phyloP scores from a whole-genome alignment of 495 filamentous ascomycete species.

The Aspergillus cristatus region DNA sequence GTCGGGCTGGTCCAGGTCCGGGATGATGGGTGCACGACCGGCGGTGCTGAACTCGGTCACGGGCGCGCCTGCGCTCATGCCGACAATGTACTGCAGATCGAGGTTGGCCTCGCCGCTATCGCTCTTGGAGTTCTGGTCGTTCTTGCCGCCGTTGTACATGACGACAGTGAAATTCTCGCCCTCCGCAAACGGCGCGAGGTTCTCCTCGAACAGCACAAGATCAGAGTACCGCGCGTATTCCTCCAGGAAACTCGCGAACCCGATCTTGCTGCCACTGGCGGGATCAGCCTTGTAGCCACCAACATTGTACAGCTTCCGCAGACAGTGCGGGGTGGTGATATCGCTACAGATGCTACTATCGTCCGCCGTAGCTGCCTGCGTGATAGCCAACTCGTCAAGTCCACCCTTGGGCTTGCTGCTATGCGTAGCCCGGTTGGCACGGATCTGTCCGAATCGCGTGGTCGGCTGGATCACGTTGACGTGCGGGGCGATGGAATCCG shows the following conservation, averaged over 20 bases:
- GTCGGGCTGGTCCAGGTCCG: slow-evolving; percentile 50
- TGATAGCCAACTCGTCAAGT: slow-evolving; percentile 12
- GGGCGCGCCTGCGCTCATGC: slow-evolving; percentile 47
- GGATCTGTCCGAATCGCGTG: slow-evolving; percentile 44
- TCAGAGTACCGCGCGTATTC: slow-evolving; percentile 56
- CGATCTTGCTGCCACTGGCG: slow-evolving; percentile 40
- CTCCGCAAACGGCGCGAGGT: slow-evolving; percentile 42
- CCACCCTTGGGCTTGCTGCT: slow-evolving; percentile 16
- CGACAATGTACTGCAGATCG: slow-evolving; percentile 62
- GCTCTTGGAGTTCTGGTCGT: slow-evolving; percentile 38
- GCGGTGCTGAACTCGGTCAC: slow-evolving; percentile 61
- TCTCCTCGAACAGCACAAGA: slow-evolving; percentile 44
- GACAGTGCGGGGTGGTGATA: slow-evolving; percentile 50
- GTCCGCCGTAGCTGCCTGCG: slow-evolving; percentile 9
- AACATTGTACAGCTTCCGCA: slow-evolving; percentile 52
- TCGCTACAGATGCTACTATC: slow-evolving; percentile 26
- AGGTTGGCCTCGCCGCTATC: slow-evolving; percentile 63
- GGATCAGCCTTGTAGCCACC: slow-evolving; percentile 38
- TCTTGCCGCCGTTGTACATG: slow-evolving; percentile 46
- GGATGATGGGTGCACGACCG: slow-evolving; percentile 51
- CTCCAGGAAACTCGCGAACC: slow-evolving; percentile 60
- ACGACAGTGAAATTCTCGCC: slow-evolving; percentile 57
- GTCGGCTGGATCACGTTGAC: slow-evolving; percentile 49
- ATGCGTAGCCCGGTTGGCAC: slow-evolving; percentile 24
- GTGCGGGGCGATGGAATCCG: slow-evolving; percentile 35